Evolutionary conservation across 2,329 filamentous ascomycete genomes (phyloP).

Genomic region (Camillea tinctor): DNA sequence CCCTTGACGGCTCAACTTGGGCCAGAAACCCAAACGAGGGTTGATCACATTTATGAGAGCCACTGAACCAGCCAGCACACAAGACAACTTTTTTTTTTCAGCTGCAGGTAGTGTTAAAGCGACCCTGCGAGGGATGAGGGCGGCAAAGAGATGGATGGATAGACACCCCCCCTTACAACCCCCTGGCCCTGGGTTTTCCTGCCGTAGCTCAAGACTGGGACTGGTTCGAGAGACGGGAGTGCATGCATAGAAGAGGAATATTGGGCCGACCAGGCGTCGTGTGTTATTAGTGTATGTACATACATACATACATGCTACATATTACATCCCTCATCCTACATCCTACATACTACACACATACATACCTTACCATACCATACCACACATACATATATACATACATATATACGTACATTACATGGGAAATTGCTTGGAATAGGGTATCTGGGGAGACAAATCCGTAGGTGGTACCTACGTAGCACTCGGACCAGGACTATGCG

Average conservation of each 20-base stretch:
- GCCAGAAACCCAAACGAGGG: conserved; percentile 6
- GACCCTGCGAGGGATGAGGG: conserved; percentile 10
- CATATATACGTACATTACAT: neutral
- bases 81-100: neutral
- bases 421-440: neutral
- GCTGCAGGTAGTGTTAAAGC: conserved; percentile 7
- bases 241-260: neutral
- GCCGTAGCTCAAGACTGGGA: neutral
- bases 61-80: conserved; percentile 4
- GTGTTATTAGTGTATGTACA: neutral
- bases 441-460: neutral
- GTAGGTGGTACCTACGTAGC: neutral
- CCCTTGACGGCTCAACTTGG: conserved; percentile 3
- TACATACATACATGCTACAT: too few relatives aligned
- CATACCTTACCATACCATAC: too few relatives aligned
- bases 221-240: neutral
- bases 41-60: conserved; percentile 10
- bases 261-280: neutral
- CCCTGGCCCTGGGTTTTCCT: neutral
- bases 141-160: conserved; percentile 5
- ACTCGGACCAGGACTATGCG: neutral
- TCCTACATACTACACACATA: too few relatives aligned
- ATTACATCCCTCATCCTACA: too few relatives aligned
- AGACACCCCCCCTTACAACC: neutral
- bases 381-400: too few relatives aligned